Evolutionary conservation across 163 green algal species (phyloP).

Genomic region (Coccomyxa subellipsoidea): DNA sequence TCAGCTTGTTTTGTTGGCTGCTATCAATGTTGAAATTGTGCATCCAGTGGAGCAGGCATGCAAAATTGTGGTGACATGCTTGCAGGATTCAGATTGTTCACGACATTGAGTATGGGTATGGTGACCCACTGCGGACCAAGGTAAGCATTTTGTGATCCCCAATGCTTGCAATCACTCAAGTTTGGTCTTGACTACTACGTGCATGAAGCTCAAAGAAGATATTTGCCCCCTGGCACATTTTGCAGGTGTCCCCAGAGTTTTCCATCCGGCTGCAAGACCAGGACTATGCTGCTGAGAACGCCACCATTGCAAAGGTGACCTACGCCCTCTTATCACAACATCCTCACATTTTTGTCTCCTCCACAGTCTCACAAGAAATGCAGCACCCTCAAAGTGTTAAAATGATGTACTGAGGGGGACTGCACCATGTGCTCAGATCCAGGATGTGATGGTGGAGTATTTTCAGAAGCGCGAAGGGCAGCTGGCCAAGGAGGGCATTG

Average conservation of each 20-base stretch:
- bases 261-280: slow-evolving; percentile 15
- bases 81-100: slow-evolving; percentile 15
- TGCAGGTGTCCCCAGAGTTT: slow-evolving; percentile 21
- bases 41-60: background rate
- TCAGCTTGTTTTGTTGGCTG: too few species aligned
- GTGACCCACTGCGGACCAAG: slow-evolving; percentile 19
- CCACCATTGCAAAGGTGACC: slow-evolving; percentile 9
- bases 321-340: too few species aligned
- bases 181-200: too few species aligned
- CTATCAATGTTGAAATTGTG: too few species aligned
- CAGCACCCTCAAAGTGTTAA: too few species aligned
- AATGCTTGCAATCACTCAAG: too few species aligned
- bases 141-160: background rate
- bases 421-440: too few species aligned
- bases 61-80: too few species aligned
- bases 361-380: too few species aligned
- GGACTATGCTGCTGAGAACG: slow-evolving; percentile 8
- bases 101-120: slow-evolving; percentile 28
- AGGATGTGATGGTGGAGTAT: slow-evolving; percentile 25
- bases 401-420: too few species aligned
- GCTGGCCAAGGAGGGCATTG: slow-evolving; percentile 11
- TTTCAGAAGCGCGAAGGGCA: background rate
- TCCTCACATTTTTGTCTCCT: too few species aligned
- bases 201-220: too few species aligned
- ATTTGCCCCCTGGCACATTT: background rate